Percentiles rank a stretch among this genome's conserved stretches.
These are phyloP conservation scores for Gossypium trilobum DNA, from an alignment of 441 rosid genomes.

Conservation along the genomic window DNA sequence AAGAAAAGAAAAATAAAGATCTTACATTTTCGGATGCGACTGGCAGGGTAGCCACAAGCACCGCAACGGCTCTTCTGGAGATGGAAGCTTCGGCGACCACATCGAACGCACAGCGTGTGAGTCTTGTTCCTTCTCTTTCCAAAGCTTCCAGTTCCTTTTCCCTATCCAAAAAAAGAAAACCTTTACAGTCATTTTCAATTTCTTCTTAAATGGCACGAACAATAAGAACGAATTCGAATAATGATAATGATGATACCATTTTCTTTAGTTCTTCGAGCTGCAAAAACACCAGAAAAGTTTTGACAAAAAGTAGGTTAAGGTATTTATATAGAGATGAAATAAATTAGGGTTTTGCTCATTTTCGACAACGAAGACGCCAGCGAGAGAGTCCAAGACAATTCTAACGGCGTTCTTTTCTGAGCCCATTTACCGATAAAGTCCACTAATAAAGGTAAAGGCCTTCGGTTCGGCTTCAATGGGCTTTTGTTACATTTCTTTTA, in stretches of 20 bases:
- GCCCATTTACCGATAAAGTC: no score
- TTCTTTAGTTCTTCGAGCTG: conserved; percentile 6
- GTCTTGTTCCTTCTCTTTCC: conserved; percentile 50
- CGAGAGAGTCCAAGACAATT: neutral
- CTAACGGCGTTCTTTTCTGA: no score
- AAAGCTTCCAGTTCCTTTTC: conserved; percentile 46
- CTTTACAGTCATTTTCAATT: neutral
- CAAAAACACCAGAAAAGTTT: conserved; percentile 9
- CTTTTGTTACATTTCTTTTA: no score
- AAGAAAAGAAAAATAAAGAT: no score
- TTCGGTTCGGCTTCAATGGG: no score
- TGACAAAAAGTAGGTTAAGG: rapidly evolving
- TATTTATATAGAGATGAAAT: neutral
- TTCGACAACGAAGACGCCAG: neutral
- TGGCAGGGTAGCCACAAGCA: conserved; percentile 39
- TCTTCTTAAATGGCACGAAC: neutral
- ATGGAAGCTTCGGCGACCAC: conserved; percentile 48
- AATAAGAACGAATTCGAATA: neutral
- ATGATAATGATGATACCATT: conserved; percentile 11
- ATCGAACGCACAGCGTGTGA: conserved; percentile 42
- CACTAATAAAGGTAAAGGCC: no score
- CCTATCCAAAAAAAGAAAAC: conserved; percentile 19
- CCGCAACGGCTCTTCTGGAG: conserved; percentile 46
- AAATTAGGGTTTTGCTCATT: conserved; percentile 16
- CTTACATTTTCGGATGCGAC: conserved; percentile 33